Evolutionary conservation across 495 filamentous ascomycete species (phyloP).

Genomic region (Podospora fimiseda): DNA sequence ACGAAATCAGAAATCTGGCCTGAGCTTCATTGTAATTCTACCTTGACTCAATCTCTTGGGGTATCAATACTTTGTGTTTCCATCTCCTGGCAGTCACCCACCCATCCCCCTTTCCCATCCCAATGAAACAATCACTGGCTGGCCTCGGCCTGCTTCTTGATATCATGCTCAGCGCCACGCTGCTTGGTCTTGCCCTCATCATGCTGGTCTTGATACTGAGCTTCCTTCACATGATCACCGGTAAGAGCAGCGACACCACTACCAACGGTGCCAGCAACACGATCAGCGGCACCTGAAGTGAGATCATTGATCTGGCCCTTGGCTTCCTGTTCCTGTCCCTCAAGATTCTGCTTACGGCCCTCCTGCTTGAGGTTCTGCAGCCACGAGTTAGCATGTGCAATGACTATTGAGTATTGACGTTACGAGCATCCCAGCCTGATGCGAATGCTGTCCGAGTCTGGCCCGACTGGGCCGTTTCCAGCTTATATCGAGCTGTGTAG

Average conservation of each 20-base stretch:
- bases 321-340: slow-evolving; percentile 77
- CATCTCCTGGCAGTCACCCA: background rate
- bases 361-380: slow-evolving; percentile 56
- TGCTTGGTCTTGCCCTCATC: slow-evolving; percentile 82
- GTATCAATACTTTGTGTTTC: slow-evolving; percentile 8
- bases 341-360: slow-evolving; percentile 70
- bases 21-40: no score
- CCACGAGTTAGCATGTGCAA: no score
- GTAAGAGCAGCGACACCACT: slow-evolving; percentile 60
- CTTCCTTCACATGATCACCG: slow-evolving; percentile 60
- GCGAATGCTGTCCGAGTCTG: no score
- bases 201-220: slow-evolving; percentile 58
- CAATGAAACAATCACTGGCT: slow-evolving; percentile 15
- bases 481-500: no score
- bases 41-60: slow-evolving; percentile 4
- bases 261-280: slow-evolving; percentile 66
- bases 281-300: slow-evolving; percentile 62
- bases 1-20: no score
- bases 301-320: slow-evolving; percentile 75
- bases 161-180: slow-evolving; percentile 76
- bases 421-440: no score
- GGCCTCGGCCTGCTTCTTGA: slow-evolving; percentile 60
- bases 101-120: background rate
- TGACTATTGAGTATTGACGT: no score
- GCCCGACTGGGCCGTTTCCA: no score